Conservation (phyloP, 257 asterid species). For the Solanum etuberosum region DNA sequence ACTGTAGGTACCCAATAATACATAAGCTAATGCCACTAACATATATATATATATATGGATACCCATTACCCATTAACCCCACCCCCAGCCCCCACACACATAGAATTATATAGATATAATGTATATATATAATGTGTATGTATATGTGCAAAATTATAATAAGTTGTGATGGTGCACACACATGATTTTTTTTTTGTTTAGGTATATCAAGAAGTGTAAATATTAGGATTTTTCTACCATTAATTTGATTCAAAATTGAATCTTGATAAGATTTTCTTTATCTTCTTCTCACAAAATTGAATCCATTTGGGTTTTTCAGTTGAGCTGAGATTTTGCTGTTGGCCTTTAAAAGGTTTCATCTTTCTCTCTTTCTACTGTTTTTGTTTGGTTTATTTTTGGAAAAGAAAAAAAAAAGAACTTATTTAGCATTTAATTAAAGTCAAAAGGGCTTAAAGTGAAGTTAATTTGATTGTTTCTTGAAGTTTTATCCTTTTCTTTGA, state of each 20-base stretch:
- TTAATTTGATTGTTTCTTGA: neutral
- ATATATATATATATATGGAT: neutral
- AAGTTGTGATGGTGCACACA: neutral
- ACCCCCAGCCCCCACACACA: neutral
- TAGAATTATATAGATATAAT: neutral
- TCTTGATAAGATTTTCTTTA: constrained; percentile 29
- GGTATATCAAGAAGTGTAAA: neutral
- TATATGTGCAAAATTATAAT: neutral
- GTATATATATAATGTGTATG: neutral
- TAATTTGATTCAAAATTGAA: constrained; percentile 26
- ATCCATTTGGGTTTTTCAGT: constrained; percentile 1
- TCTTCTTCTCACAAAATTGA: constrained; percentile 12
- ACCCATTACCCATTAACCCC: neutral
- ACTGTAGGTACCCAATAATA: constrained; percentile 22
- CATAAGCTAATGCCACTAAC: constrained; percentile 6
- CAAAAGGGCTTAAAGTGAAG: neutral
- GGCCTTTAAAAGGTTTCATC: neutral
- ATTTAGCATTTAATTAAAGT: neutral
- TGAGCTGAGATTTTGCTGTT: neutral
- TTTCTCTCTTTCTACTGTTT: neutral
- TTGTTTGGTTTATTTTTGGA: neutral
- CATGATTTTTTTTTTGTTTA: neutral
- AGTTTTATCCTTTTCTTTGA: neutral
- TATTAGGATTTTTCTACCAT: neutral
- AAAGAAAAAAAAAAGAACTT: neutral